Conservation (phyloP, 1,139 yeast genomes). For the Groenewaldozyma auringiensis region DNA sequence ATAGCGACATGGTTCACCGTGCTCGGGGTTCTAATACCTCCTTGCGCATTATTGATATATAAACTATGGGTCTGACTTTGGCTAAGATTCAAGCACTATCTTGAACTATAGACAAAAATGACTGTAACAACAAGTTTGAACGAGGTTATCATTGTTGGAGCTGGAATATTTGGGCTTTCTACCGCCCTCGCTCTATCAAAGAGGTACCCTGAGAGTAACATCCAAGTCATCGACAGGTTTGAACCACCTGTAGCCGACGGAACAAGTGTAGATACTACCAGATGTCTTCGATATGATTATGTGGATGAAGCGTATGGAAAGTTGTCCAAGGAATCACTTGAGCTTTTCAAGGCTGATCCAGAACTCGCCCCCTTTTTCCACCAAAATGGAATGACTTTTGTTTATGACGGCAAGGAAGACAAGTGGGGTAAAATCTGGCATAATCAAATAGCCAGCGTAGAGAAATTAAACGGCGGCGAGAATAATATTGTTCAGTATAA, state of each 20-base stretch:
- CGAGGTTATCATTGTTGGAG: constrained; percentile 30
- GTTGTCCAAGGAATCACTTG: constrained; percentile 7
- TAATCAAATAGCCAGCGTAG: constrained; percentile 3
- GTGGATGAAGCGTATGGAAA: constrained; percentile 6
- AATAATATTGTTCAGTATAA: constrained; percentile 1
- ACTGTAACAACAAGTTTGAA: not conserved
- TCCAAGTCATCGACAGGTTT: constrained; percentile 8
- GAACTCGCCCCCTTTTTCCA: constrained; percentile 6
- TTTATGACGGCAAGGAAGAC: constrained; percentile 9
- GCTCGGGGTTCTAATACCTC: no score
- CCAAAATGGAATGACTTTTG: constrained; percentile 10
- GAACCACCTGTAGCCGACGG: constrained; percentile 12
- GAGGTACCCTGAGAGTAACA: constrained; percentile 3
- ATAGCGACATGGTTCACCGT: no score
- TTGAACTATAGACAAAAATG: not conserved
- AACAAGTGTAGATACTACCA: constrained; percentile 9
- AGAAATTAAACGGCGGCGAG: constrained; percentile 1
- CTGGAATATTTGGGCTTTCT: constrained; percentile 41
- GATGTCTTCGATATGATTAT: constrained; percentile 10
- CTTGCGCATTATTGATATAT: no score
- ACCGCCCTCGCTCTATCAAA: constrained; percentile 34
- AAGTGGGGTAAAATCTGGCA: constrained; percentile 10
- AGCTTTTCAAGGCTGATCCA: constrained; percentile 7
- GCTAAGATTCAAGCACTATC: no score
- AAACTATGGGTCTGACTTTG: no score